These are phyloP conservation scores for Phalaenopsis hybrid DNA, from an alignment of 116 monocot species.

Conservation along the genomic window DNA sequence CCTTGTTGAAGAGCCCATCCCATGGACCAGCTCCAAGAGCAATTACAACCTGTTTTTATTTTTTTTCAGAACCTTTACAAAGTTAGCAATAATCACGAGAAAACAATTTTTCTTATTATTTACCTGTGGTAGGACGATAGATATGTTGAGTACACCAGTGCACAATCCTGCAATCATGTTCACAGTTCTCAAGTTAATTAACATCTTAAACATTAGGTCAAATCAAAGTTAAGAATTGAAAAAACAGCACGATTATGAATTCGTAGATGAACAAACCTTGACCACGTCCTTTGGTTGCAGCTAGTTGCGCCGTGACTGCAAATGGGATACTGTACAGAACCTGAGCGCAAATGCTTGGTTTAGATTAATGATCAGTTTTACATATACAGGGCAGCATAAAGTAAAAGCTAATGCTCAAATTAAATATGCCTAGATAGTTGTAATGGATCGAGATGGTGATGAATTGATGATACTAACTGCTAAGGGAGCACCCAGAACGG, in stretches of 20 bases:
- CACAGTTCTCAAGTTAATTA: not conserved
- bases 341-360: constrained; percentile 21
- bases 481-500: constrained; percentile 51
- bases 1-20: constrained; percentile 46
- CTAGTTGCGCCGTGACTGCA: constrained; percentile 66
- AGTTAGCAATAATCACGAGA: no score
- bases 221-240: not conserved
- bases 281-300: constrained; percentile 54
- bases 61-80: not conserved
- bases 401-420: no score
- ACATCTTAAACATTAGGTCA: not conserved
- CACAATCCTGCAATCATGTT: constrained; percentile 43
- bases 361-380: not conserved
- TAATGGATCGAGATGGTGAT: not conserved
- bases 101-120: no score
- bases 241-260: not conserved
- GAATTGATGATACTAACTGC: constrained; percentile 43
- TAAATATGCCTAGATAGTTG: no score
- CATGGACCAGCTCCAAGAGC: constrained; percentile 53
- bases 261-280: constrained; percentile 46
- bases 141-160: constrained; percentile 58
- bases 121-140: constrained; percentile 40
- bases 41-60: constrained; percentile 30
- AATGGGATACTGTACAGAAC: constrained; percentile 85
- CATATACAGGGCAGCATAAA: no score